phyloP scores from a whole-genome alignment of 2,329 filamentous ascomycete genomes.

The Neocucurbitaria cava region DNA sequence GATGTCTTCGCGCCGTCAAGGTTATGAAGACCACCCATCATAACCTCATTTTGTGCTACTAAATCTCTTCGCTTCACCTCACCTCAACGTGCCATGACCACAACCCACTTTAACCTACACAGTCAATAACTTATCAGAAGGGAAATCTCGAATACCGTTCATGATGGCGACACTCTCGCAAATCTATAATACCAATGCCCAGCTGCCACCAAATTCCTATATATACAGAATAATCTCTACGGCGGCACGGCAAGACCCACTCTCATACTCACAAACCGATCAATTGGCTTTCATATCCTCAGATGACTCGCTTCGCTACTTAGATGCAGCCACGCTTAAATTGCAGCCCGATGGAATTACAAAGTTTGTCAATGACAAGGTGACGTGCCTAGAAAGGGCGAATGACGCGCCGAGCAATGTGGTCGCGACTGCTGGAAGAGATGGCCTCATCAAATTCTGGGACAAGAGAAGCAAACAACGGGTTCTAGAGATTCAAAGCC shows the following conservation, averaged over 20 bases:
- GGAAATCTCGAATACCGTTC: neutral
- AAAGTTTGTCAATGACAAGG: constrained; percentile 64
- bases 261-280: constrained; percentile 39
- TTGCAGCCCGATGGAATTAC: constrained; percentile 59
- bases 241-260: constrained; percentile 37
- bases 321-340: constrained; percentile 66
- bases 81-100: neutral
- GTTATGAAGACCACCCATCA: neutral
- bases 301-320: constrained; percentile 71
- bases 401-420: constrained; percentile 59
- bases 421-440: constrained; percentile 74
- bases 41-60: constrained; percentile 1
- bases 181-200: constrained; percentile 26
- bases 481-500: constrained; percentile 46
- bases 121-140: neutral
- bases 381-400: constrained; percentile 68
- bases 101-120: neutral
- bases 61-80: constrained; percentile 20
- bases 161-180: constrained; percentile 31
- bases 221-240: constrained; percentile 49
- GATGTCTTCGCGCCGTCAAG: neutral
- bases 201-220: constrained; percentile 45
- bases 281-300: constrained; percentile 70
- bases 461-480: constrained; percentile 66
- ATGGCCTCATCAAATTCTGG: constrained; percentile 72